phyloP scores from a whole-genome alignment of 768 basidiomycete genomes.

The Suillus occidentalis region DNA sequence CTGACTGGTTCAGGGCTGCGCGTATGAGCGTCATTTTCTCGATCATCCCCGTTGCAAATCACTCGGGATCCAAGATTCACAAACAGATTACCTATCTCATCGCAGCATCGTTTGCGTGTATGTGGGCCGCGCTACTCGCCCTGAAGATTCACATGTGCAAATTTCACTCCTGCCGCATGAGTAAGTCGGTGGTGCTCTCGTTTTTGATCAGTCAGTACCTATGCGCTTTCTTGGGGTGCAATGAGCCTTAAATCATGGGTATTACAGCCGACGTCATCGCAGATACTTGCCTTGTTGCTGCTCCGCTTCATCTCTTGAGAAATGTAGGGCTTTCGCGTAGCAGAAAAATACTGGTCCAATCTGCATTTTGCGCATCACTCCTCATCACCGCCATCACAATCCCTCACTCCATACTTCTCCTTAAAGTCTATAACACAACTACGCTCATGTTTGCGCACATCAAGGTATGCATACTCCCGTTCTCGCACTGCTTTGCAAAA shows the following conservation, averaged over 20 bases:
- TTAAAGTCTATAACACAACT: background rate
- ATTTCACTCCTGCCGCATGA: constrained; percentile 3
- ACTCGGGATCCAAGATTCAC: constrained; percentile 4
- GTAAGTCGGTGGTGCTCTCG: constrained; percentile 12
- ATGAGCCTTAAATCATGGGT: background rate
- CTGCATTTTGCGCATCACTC: constrained; percentile 21
- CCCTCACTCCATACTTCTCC: constrained; percentile 15
- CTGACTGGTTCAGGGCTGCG: constrained; percentile 16
- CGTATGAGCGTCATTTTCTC: constrained; percentile 27
- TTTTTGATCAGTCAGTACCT: constrained; percentile 22
- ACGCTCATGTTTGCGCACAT: constrained; percentile 22
- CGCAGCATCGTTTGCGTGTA: constrained; percentile 18
- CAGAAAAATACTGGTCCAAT: constrained; percentile 20
- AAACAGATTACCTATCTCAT: constrained; percentile 8
- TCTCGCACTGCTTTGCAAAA: background rate
- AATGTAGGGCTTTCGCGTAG: constrained; percentile 7
- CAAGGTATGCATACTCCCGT: constrained; percentile 18
- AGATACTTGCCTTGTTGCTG: constrained; percentile 17
- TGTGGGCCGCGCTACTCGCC: constrained; percentile 23
- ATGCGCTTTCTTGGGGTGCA: background rate
- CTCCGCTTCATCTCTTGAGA: constrained; percentile 18
- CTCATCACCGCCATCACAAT: constrained; percentile 21
- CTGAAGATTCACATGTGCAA: constrained; percentile 18
- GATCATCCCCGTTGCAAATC: constrained; percentile 19
- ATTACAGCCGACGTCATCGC: constrained; percentile 22